Base-by-base conservation (phyloP, 495 filamentous ascomycete species). In the Sporormia fimetaria region DNA sequence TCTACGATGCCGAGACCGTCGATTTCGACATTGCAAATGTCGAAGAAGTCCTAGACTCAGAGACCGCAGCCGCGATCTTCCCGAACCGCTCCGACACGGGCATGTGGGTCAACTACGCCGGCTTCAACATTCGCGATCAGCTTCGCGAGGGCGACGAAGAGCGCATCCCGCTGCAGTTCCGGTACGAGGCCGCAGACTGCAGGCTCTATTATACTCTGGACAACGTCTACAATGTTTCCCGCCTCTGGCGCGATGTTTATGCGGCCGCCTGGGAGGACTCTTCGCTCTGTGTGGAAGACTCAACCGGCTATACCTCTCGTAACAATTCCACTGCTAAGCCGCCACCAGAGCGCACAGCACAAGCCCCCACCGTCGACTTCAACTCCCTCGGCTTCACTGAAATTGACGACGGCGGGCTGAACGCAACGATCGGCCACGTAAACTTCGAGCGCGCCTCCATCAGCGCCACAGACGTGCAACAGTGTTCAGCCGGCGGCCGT, bases 131-230 rank as follows among this genome's bases (percentile, higher is more conserved):
- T 17, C 33, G 22, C 4, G 39, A 48, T 30, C 44, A 48, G 18
- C 16, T 48, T 4, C 44, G 49, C 16, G 10, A 33, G 15, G 23
- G 41, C 35, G 49, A 52, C 17, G n/a, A n/a, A n/a, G 25, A 27
- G 12, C 5, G 23, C 39, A 62, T 56, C 0, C 70, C 71, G 5
- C 49, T 74, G 9, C 72, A 76, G 46, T 74, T 74, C 55, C 33
- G 60, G 7, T 68, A 71, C 51, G 63, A 71, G 38, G 55, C 69
- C 4, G 68, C 71, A 9, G 62, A 69, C 42, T 75, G 72, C 57
- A 56, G 69, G 7, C 61, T 74, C 43, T 74, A 70, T 47, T 74
- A 69, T 47, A 73, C 71, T 2, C 44, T 57, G 1, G 47, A 57
- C 26, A 72, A 67, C 46, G 37, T 70, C 12, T 59, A 54, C 28